Percentiles rank a stretch among this genome's conserved stretches.
phyloP scores from a whole-genome alignment of 352 stramenopile species.

The Lagenidium giganteum region DNA sequence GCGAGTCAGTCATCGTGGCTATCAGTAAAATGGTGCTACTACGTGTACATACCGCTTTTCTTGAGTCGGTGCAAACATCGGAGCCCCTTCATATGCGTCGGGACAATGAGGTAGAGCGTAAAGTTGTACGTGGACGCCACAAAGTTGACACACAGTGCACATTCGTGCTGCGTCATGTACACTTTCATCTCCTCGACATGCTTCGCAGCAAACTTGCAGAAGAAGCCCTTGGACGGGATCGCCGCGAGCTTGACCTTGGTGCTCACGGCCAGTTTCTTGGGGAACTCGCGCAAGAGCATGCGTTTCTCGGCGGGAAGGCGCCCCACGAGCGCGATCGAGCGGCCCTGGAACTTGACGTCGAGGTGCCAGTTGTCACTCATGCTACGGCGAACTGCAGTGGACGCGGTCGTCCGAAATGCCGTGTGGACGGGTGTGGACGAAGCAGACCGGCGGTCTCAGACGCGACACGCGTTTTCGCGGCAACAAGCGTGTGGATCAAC shows the following conservation, averaged over 20 bases:
- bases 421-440: constrained; percentile 12
- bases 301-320: constrained; percentile 79
- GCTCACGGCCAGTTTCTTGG: constrained; percentile 60
- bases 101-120: constrained; percentile 79
- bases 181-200: constrained; percentile 81
- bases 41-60: constrained; percentile 55
- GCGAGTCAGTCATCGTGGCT: background rate
- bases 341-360: constrained; percentile 82
- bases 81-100: constrained; percentile 51
- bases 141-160: constrained; percentile 80
- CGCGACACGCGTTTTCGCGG: too few relatives aligned
- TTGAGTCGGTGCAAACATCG: constrained; percentile 78
- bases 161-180: constrained; percentile 87
- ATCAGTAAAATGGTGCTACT: background rate
- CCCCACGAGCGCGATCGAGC: constrained; percentile 61
- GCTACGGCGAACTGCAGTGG: too few relatives aligned
- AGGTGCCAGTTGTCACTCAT: constrained; percentile 82
- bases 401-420: too few relatives aligned
- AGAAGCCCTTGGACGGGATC: constrained; percentile 83
- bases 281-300: constrained; percentile 69
- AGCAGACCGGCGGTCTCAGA: too few relatives aligned
- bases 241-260: constrained; percentile 75
- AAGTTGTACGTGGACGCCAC: constrained; percentile 78
- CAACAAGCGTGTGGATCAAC: too few relatives aligned
- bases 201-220: constrained; percentile 87